phyloP scores from a whole-genome alignment of 352 stramenopile species.

The Pythium aquatile region DNA sequence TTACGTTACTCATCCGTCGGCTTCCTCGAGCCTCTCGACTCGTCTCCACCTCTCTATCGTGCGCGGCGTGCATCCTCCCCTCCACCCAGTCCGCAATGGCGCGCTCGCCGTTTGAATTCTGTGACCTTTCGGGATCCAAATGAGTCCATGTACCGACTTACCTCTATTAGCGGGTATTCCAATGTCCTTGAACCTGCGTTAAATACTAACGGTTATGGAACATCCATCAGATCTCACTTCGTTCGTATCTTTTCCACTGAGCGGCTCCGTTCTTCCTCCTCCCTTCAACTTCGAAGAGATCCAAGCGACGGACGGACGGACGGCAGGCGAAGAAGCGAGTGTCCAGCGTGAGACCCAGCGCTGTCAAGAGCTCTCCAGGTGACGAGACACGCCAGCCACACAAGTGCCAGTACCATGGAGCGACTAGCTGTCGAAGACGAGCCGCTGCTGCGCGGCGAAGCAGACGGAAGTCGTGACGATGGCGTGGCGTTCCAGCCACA shows the following conservation, averaged over 20 bases:
- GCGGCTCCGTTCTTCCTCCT: neutral
- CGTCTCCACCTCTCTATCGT: neutral
- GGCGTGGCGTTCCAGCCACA: neutral
- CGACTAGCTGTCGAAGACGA: neutral
- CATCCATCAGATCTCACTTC: neutral
- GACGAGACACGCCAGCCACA: neutral
- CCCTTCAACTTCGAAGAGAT: slow-evolving; percentile 1
- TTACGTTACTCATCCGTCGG: neutral
- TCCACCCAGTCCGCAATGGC: neutral
- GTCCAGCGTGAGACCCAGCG: neutral
- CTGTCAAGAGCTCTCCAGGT: neutral
- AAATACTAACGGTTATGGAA: slow-evolving; percentile 2
- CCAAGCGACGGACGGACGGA: neutral
- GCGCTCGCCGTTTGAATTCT: slow-evolving; percentile 1
- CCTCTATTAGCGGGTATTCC: neutral
- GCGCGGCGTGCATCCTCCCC: neutral
- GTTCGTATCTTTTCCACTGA: neutral
- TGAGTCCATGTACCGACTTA: neutral
- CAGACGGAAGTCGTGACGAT: neutral
- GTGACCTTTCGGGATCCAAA: neutral
- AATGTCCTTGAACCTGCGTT: neutral
- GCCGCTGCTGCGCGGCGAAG: slow-evolving; percentile 4
- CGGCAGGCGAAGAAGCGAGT: neutral
- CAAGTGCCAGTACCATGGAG: slow-evolving; percentile 1
- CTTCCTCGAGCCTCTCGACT: neutral